Percentiles rank a stretch among this genome's conserved stretches.
phyloP scores from a whole-genome alignment of 345 rosid species.

The Aquilaria malaccensis region DNA sequence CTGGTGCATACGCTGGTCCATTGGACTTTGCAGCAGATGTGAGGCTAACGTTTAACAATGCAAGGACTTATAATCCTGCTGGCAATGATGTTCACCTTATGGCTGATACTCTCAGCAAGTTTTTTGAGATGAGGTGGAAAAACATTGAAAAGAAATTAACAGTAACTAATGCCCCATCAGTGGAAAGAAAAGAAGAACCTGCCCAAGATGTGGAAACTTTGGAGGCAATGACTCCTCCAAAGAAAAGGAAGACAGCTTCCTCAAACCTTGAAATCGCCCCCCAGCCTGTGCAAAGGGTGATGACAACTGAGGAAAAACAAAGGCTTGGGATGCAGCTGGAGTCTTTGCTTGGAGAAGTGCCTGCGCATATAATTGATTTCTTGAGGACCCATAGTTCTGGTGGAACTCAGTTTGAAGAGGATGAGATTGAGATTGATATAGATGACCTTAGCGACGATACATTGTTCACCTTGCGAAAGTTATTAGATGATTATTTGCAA shows the following conservation, averaged over 20 bases:
- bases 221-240: slow-evolving; percentile 34
- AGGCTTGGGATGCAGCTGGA: slow-evolving; percentile 53
- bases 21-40: slow-evolving; percentile 74
- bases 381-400: slow-evolving; percentile 66
- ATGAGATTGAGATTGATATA: slow-evolving; percentile 93
- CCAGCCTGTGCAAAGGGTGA: slow-evolving; percentile 40
- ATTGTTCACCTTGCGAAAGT: slow-evolving; percentile 54
- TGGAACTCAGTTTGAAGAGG: slow-evolving; percentile 66
- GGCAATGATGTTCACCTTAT: slow-evolving; percentile 74
- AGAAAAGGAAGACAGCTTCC: slow-evolving; percentile 58
- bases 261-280: slow-evolving; percentile 30
- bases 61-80: slow-evolving; percentile 90
- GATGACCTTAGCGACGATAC: slow-evolving; percentile 83
- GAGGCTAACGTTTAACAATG: slow-evolving; percentile 76
- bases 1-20: slow-evolving; percentile 67
- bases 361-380: slow-evolving; percentile 64
- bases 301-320: slow-evolving; percentile 64
- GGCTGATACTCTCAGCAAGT: slow-evolving; percentile 73
- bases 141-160: slow-evolving; percentile 64
- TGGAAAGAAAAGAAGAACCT: slow-evolving; percentile 27
- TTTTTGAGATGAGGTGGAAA: slow-evolving; percentile 83
- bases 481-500: slow-evolving; percentile 58
- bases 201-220: slow-evolving; percentile 29
- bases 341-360: slow-evolving; percentile 61
- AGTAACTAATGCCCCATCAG: slow-evolving; percentile 21